These are phyloP conservation scores for Lolium rigidum DNA, from an alignment of 176 grass and related monocot genomes.

Conservation along the genomic window DNA sequence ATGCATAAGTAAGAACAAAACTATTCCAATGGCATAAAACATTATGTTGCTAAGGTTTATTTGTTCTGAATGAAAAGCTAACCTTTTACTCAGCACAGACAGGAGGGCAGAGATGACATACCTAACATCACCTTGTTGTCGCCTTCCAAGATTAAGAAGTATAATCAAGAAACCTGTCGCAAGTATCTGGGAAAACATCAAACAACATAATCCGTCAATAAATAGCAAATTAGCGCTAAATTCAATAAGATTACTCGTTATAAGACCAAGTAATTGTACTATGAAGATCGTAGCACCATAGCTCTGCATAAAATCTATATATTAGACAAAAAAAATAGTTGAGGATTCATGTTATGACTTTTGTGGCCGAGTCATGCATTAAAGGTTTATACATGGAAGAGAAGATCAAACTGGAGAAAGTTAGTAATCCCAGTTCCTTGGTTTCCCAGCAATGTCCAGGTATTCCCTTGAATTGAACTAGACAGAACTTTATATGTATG, in stretches of 20 bases:
- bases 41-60: slow-evolving; percentile 22
- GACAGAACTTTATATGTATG: background rate
- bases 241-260: background rate
- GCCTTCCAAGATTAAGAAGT: slow-evolving; percentile 87
- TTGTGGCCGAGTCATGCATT: background rate
- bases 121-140: slow-evolving; percentile 89
- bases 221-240: slow-evolving; percentile 12
- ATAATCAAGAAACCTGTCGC: slow-evolving; percentile 85
- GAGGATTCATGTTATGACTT: too few relatives aligned
- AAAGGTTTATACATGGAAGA: background rate
- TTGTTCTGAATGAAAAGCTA: background rate
- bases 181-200: slow-evolving; percentile 69
- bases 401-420: background rate
- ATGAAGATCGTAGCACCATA: slow-evolving; percentile 20
- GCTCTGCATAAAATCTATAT: background rate
- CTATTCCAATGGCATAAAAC: slow-evolving; percentile 1
- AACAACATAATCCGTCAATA: slow-evolving; percentile 34
- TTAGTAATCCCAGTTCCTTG: background rate
- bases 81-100: slow-evolving; percentile 14
- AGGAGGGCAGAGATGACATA: slow-evolving; percentile 29
- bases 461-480: background rate
- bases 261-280: background rate
- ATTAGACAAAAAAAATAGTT: too few relatives aligned
- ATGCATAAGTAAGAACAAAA: slow-evolving; percentile 17
- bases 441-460: background rate